Evolutionary conservation across 345 rosid species (phyloP).

Genomic region (Sapria himalayana): DNA sequence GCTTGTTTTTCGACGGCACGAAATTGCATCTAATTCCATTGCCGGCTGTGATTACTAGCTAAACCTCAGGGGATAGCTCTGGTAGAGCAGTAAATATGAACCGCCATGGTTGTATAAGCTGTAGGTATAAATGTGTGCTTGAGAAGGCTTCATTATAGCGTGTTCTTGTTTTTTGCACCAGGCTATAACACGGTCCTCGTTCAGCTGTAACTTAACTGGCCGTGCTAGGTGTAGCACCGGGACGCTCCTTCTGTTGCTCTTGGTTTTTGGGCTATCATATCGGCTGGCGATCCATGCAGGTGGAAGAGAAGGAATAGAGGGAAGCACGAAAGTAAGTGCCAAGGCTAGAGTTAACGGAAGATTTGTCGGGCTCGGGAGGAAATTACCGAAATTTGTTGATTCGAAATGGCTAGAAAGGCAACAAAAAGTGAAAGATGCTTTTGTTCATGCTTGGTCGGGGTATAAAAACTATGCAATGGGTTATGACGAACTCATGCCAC

Average conservation of each 20-base stretch:
- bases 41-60: no score
- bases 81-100: no score
- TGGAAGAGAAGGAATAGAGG: conserved; percentile 10
- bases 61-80: no score
- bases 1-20: no score
- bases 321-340: conserved; percentile 16
- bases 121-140: no score
- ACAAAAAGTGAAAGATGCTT: conserved; percentile 61
- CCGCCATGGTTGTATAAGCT: no score
- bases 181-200: conserved; percentile 54
- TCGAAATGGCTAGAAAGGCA: conserved; percentile 50
- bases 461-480: conserved; percentile 80
- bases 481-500: conserved; percentile 83
- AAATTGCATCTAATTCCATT: no score
- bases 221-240: conserved; percentile 63
- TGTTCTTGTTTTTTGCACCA: conserved; percentile 16
- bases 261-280: conserved; percentile 58
- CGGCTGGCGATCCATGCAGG: conserved; percentile 31
- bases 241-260: conserved; percentile 40
- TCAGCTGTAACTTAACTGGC: conserved; percentile 26
- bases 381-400: conserved; percentile 49
- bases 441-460: conserved; percentile 86
- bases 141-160: no score
- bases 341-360: conserved; percentile 17
- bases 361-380: conserved; percentile 45